Conservation (phyloP, 2,329 filamentous ascomycete genomes). For the Trichoderma guizhouense region DNA sequence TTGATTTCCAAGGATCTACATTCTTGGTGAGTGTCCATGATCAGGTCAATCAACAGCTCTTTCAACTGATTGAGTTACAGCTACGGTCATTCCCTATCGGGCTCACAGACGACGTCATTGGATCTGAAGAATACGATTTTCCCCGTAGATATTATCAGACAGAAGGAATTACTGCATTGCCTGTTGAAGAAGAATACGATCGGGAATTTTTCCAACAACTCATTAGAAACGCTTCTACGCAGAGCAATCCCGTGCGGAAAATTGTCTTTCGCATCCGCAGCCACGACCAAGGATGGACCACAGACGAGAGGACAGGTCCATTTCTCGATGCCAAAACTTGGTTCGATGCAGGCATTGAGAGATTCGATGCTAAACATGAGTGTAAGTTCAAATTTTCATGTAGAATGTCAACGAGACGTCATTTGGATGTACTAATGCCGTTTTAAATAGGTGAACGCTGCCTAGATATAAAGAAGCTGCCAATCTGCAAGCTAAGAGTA, state of each 20-base stretch:
- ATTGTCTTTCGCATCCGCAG: slow-evolving; percentile 59
- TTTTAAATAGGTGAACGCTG: neutral
- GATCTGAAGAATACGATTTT: neutral
- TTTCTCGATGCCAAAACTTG: slow-evolving; percentile 53
- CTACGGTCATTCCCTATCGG: slow-evolving; percentile 14
- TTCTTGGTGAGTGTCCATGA: neutral
- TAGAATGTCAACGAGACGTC: neutral
- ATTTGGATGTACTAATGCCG: neutral
- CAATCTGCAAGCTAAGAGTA: slow-evolving; percentile 4
- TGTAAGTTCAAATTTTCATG: neutral
- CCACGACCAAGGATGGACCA: slow-evolving; percentile 58
- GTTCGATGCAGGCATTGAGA: slow-evolving; percentile 62
- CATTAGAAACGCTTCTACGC: slow-evolving; percentile 37
- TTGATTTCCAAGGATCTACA: neutral
- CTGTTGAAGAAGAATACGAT: slow-evolving; percentile 12
- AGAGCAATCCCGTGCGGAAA: slow-evolving; percentile 54
- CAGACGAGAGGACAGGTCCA: neutral
- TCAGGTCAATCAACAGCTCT: neutral
- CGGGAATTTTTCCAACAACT: slow-evolving; percentile 31
- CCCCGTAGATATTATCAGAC: neutral
- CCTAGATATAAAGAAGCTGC: neutral
- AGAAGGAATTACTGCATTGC: neutral
- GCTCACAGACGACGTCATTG: neutral
- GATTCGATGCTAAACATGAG: slow-evolving; percentile 40
- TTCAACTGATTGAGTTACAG: neutral